Evolutionary conservation across 768 basidiomycete genomes (phyloP).

Genomic region (Hygrocybe coccinea): DNA sequence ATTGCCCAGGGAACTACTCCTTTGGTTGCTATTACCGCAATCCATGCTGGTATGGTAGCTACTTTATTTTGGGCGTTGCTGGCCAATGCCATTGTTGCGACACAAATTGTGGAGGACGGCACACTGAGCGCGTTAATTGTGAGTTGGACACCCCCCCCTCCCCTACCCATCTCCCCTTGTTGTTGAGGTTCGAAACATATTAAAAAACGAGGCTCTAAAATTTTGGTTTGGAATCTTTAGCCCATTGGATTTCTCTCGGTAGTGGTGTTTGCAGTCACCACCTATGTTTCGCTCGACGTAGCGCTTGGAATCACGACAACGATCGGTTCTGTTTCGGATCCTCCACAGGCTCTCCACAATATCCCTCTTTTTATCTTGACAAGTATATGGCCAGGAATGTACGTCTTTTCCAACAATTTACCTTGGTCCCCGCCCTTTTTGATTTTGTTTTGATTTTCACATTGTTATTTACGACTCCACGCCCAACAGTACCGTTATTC

Average conservation of each 20-base stretch:
- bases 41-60: constrained; percentile 75
- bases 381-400: constrained; percentile 75
- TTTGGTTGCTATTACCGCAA: constrained; percentile 63
- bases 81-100: constrained; percentile 71
- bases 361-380: constrained; percentile 79
- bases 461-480: neutral
- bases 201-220: constrained; percentile 3
- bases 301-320: constrained; percentile 59
- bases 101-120: constrained; percentile 92
- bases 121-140: constrained; percentile 67
- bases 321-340: constrained; percentile 51
- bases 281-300: constrained; percentile 83
- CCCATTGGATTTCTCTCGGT: constrained; percentile 56
- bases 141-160: constrained; percentile 24
- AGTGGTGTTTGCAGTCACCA: constrained; percentile 63
- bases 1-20: constrained; percentile 71
- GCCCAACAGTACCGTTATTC: constrained; percentile 48
- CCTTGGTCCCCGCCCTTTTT: neutral
- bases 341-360: constrained; percentile 52
- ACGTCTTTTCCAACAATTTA: constrained; percentile 26
- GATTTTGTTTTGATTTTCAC: neutral
- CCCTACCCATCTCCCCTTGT: too few species aligned
- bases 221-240: constrained; percentile 29
- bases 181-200: too few species aligned
- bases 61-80: constrained; percentile 76